These are phyloP conservation scores for Lupinus albus DNA, from an alignment of 306 rosid genomes.

Conservation along the genomic window DNA sequence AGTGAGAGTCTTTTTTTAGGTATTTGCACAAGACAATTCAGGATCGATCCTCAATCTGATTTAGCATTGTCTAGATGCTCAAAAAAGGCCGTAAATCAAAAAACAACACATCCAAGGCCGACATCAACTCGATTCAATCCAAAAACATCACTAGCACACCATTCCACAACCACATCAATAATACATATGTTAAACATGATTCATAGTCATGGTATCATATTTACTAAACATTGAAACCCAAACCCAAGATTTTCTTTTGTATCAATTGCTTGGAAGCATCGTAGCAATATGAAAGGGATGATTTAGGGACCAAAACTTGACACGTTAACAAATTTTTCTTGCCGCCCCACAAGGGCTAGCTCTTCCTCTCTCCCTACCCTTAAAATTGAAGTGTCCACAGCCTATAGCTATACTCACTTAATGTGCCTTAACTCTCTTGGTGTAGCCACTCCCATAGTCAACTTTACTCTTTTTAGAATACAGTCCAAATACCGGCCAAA, in stretches of 20 bases:
- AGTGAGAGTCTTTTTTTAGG: no score
- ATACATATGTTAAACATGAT: not conserved
- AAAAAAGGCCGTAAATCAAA: no score
- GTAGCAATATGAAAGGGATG: not conserved
- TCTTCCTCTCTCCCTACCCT: not conserved
- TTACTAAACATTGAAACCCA: not conserved
- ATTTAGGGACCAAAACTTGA: constrained; percentile 20
- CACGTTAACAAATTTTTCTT: not conserved
- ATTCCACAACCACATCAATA: no score
- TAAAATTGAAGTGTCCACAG: not conserved
- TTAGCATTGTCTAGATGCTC: no score
- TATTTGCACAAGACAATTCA: no score
- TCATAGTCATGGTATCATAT: not conserved
- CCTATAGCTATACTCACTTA: not conserved
- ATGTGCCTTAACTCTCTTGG: not conserved
- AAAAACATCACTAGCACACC: no score
- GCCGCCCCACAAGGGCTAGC: constrained; percentile 24
- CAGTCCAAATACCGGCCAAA: constrained; percentile 34
- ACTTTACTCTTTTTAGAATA: not conserved
- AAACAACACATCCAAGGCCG: no score
- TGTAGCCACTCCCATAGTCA: not conserved
- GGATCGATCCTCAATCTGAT: no score
- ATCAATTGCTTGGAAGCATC: constrained; percentile 13
- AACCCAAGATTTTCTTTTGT: not conserved
- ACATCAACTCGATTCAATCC: no score